A percentile compares a stretch with the other conserved stretches of the same genome.
Evolutionary conservation across 768 basidiomycete genomes (phyloP).

Genomic region (Tricholoma matsutake): DNA sequence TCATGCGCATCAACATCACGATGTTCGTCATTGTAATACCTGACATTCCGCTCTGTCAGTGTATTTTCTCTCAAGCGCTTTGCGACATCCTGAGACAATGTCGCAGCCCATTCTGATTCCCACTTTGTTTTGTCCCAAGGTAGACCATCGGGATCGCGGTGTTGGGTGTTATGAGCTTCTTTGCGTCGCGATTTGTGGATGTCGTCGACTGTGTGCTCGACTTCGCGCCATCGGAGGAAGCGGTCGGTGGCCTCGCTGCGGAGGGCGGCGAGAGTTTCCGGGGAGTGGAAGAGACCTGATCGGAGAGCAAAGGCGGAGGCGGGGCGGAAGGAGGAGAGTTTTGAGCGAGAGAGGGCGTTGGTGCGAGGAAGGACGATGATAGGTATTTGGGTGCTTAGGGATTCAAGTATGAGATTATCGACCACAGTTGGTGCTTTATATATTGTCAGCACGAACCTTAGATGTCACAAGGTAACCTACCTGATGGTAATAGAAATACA

Average conservation of each 20-base stretch:
- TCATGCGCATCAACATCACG: conserved; percentile 1
- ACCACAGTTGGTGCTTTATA: conserved; percentile 30
- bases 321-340: conserved; percentile 57
- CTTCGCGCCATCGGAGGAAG: conserved; percentile 70
- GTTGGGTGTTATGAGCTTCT: conserved; percentile 14
- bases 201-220: conserved; percentile 52
- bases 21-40: neutral
- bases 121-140: conserved; percentile 62
- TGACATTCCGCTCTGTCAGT: conserved; percentile 17
- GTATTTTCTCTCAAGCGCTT: conserved; percentile 41
- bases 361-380: conserved; percentile 50
- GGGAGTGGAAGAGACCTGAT: conserved; percentile 59
- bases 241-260: conserved; percentile 66
- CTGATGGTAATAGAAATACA: conserved; percentile 47
- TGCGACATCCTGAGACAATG: conserved; percentile 62
- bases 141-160: conserved; percentile 13
- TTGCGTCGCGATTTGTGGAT: conserved; percentile 31
- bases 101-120: conserved; percentile 64
- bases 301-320: conserved; percentile 49
- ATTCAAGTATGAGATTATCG: conserved; percentile 47
- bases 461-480: conserved; percentile 29
- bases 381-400: conserved; percentile 52
- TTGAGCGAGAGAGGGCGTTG: conserved; percentile 28
- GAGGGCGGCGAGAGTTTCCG: conserved; percentile 54
- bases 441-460: conserved; percentile 8